These are phyloP conservation scores for Glycine tomentella DNA, from an alignment of 306 rosid genomes.

Conservation along the genomic window DNA sequence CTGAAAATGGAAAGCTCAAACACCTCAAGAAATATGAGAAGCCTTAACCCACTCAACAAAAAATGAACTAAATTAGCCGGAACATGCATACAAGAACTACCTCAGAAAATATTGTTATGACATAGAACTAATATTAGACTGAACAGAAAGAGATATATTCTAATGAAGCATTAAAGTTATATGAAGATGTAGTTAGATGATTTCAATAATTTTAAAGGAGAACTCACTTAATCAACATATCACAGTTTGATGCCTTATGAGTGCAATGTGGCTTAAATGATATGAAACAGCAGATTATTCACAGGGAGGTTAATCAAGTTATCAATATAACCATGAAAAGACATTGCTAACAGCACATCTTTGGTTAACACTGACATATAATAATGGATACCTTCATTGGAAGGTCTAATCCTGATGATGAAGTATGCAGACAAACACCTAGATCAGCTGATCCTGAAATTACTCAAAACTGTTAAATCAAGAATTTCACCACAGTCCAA, in stretches of 20 bases:
- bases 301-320: neutral
- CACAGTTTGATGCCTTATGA: neutral
- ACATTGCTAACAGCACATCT: neutral
- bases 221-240: neutral
- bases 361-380: neutral
- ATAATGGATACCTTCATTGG: slow-evolving; percentile 87
- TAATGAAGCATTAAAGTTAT: slow-evolving; percentile 14
- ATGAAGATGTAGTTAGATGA: neutral
- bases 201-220: neutral
- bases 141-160: neutral
- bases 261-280: neutral
- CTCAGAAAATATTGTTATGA: neutral
- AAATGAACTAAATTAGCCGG: slow-evolving; percentile 2
- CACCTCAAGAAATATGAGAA: slow-evolving; percentile 24
- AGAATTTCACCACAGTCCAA: slow-evolving; percentile 19
- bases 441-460: slow-evolving; percentile 91
- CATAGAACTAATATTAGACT: slow-evolving; percentile 11
- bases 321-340: slow-evolving; percentile 8
- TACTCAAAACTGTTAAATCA: slow-evolving; percentile 35
- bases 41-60: slow-evolving; percentile 26
- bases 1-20: neutral
- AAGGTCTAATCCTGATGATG: slow-evolving; percentile 97
- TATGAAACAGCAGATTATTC: neutral
- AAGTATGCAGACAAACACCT: slow-evolving; percentile 95
- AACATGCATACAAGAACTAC: slow-evolving; percentile 14